Evolutionary conservation across 257 asterid genomes (phyloP).

Genomic region (Cordia subcordata): DNA sequence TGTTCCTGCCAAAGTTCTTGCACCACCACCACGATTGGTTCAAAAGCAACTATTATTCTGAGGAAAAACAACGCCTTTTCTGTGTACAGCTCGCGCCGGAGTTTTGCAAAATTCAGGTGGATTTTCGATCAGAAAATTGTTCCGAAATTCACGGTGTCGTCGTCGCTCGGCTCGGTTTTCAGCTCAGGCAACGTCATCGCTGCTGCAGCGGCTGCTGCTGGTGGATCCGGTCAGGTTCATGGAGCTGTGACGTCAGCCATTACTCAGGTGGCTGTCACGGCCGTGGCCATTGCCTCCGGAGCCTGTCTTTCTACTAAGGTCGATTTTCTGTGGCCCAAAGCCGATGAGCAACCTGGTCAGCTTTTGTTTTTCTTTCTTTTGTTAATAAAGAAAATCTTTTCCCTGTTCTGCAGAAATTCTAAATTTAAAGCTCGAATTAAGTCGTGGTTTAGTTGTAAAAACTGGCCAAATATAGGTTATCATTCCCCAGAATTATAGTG

Average conservation of each 20-base stretch:
- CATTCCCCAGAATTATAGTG: too few species aligned
- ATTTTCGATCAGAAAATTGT: conserved; percentile 32
- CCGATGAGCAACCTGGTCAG: conserved; percentile 74
- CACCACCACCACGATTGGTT: conserved; percentile 46
- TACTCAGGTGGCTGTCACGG: conserved; percentile 87
- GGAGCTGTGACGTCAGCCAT: conserved; percentile 92
- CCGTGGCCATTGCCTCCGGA: conserved; percentile 94
- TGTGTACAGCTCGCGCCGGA: conserved; percentile 15
- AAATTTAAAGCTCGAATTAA: too few species aligned
- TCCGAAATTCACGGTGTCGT: conserved; percentile 44
- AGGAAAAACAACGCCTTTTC: conserved; percentile 34
- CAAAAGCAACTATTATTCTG: conserved; percentile 32
- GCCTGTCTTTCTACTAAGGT: conserved; percentile 98
- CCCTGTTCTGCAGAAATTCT: not conserved
- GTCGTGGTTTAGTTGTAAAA: too few species aligned
- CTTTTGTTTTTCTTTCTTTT: not conserved
- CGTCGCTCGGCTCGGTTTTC: conserved; percentile 56
- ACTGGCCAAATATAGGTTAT: too few species aligned
- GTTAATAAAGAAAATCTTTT: too few species aligned
- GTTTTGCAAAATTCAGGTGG: conserved; percentile 41
- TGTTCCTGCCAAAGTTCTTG: conserved; percentile 14
- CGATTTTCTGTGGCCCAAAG: conserved; percentile 94
- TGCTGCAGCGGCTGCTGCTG: conserved; percentile 71
- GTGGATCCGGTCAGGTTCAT: conserved; percentile 63
- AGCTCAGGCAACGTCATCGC: conserved; percentile 73